These are phyloP conservation scores for Aspergillus sp. DNA, from an alignment of 2,329 filamentous ascomycete genomes.

Conservation along the genomic window DNA sequence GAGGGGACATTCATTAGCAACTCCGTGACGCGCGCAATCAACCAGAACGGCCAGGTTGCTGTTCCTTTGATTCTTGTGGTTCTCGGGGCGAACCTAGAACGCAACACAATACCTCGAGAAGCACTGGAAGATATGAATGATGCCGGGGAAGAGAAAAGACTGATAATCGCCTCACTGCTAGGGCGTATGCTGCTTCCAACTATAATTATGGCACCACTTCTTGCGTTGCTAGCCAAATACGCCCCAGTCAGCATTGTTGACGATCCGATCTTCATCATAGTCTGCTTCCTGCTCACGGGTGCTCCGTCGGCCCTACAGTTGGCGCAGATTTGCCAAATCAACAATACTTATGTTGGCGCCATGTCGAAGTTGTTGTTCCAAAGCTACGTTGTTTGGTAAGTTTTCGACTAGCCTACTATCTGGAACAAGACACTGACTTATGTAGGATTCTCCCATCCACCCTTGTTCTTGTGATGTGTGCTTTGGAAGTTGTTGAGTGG, in stretches of 20 bases:
- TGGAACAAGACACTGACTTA: constrained; percentile 18
- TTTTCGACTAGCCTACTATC: constrained; percentile 19
- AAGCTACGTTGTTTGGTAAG: constrained; percentile 91
- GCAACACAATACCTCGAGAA: constrained; percentile 77
- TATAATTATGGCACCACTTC: constrained; percentile 83
- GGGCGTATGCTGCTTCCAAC: constrained; percentile 92
- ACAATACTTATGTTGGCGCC: constrained; percentile 89
- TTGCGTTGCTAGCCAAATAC: constrained; percentile 85
- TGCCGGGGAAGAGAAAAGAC: constrained; percentile 64
- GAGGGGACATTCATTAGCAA: constrained; percentile 89
- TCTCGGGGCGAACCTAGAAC: constrained; percentile 87
- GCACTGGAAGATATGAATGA: constrained; percentile 69
- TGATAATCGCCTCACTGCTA: constrained; percentile 81
- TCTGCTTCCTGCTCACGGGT: constrained; percentile 93
- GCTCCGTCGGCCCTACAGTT: constrained; percentile 91
- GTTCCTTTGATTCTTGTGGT: constrained; percentile 95
- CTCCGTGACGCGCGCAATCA: constrained; percentile 84
- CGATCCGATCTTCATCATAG: constrained; percentile 96
- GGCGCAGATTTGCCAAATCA: constrained; percentile 98
- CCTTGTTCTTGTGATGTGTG: constrained; percentile 83
- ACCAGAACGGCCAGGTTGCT: constrained; percentile 83
- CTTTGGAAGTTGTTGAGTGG: constrained; percentile 92
- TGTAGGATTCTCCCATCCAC: constrained; percentile 88
- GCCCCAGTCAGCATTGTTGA: constrained; percentile 91
- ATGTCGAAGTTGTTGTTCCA: constrained; percentile 94